Conservation (phyloP, 768 basidiomycete genomes). For the Pulveroboletus ravenelii region DNA sequence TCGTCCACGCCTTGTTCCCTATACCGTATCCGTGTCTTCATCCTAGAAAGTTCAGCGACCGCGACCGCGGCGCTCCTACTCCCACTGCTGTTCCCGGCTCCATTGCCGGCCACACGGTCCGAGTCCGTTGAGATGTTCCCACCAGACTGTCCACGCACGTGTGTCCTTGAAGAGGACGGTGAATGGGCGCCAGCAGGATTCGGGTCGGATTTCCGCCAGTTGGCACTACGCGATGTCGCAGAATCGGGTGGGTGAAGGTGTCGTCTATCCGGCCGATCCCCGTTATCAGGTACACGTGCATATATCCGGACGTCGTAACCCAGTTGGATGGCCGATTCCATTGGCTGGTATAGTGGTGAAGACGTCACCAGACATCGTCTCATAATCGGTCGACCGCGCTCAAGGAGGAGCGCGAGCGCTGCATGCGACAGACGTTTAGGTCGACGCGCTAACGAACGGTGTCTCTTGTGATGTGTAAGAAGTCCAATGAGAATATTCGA, state of each 20-base stretch:
- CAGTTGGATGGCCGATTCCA: constrained; percentile 64
- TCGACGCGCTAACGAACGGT: constrained; percentile 36
- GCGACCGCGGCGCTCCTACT: constrained; percentile 10
- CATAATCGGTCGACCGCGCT: constrained; percentile 72
- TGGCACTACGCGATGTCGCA: constrained; percentile 8
- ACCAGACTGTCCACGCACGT: constrained; percentile 13
- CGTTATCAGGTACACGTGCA: constrained; percentile 64
- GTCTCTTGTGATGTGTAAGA: constrained; percentile 60
- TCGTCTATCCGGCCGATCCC: constrained; percentile 55
- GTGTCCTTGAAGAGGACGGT: constrained; percentile 5
- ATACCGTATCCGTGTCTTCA: constrained; percentile 48
- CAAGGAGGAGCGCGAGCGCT: constrained; percentile 71
- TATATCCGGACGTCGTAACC: constrained; percentile 74
- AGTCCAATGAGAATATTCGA: constrained; percentile 88
- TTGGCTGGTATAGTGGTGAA: constrained; percentile 79
- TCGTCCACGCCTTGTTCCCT: constrained; percentile 96
- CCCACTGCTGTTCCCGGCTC: neutral
- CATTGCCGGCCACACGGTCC: constrained; percentile 12
- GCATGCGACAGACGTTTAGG: constrained; percentile 66
- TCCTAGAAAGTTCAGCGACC: constrained; percentile 14
- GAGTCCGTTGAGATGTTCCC: constrained; percentile 27
- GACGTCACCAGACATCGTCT: constrained; percentile 76
- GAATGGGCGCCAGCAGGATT: neutral
- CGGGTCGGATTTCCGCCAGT: constrained; percentile 22
- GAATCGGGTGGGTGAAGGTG: constrained; percentile 11